A percentile compares a stretch with the other conserved stretches of the same genome.
These are phyloP conservation scores for Ceratocystis cacaofunesta DNA, from an alignment of 2,329 filamentous ascomycete genomes.

Conservation along the genomic window DNA sequence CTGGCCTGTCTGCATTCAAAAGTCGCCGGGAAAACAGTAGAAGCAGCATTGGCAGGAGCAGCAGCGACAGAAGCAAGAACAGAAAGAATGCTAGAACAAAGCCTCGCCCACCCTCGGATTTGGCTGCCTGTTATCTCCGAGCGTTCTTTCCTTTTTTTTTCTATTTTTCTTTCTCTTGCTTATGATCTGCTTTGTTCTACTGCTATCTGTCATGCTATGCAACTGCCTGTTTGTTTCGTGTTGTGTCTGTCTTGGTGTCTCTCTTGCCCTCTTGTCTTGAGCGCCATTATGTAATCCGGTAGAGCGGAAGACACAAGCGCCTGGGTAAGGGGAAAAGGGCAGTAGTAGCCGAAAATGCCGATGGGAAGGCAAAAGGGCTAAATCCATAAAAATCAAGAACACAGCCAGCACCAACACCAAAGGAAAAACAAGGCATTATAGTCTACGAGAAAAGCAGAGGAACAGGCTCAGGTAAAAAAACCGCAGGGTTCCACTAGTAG, in stretches of 20 bases:
- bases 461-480: neutral
- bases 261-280: neutral
- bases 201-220: neutral
- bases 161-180: neutral
- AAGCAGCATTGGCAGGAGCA: neutral
- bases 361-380: conserved; percentile 11
- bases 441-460: neutral
- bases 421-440: neutral
- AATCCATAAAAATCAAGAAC: neutral
- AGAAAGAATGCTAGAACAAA: neutral
- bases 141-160: neutral
- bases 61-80: neutral
- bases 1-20: neutral
- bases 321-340: conserved; percentile 4
- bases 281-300: conserved; percentile 14
- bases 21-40: neutral
- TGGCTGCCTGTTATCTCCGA: neutral
- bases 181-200: neutral
- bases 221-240: neutral
- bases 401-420: neutral
- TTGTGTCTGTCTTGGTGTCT: neutral
- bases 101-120: neutral
- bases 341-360: conserved; percentile 17
- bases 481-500: neutral
- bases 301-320: conserved; percentile 15